Percentiles rank a stretch among this genome's conserved stretches.
Evolutionary conservation across 1,284 basidiomycete species (phyloP).

Genomic region (Microbotryum lychnidis-dioicae): DNA sequence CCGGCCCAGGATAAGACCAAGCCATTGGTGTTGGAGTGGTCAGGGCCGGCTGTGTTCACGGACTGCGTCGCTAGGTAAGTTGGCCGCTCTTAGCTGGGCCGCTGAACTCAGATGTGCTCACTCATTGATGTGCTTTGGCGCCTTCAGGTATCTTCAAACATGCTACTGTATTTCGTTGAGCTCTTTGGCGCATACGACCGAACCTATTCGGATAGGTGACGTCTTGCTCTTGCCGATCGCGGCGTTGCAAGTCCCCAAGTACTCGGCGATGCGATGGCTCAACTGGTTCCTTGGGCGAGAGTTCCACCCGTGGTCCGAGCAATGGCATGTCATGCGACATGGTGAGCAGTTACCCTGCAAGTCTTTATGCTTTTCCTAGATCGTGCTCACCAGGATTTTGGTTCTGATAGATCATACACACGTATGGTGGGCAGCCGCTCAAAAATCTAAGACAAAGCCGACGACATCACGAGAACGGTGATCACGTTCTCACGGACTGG

Average conservation of each 20-base stretch:
- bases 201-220: constrained; percentile 31
- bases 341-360: background rate
- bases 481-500: background rate
- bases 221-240: constrained; percentile 18
- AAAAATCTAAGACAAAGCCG: background rate
- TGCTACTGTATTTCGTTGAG: constrained; percentile 32
- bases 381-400: too few relatives aligned
- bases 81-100: too few relatives aligned
- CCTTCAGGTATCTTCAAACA: constrained; percentile 31
- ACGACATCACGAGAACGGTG: background rate
- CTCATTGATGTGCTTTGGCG: background rate
- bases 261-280: background rate
- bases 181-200: constrained; percentile 16
- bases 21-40: constrained; percentile 14
- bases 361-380: background rate
- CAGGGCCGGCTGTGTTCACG: constrained; percentile 24
- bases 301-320: background rate
- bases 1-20: background rate
- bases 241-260: constrained; percentile 2
- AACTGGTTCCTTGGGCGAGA: constrained; percentile 9
- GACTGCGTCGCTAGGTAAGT: constrained; percentile 35
- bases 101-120: background rate
- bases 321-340: constrained; percentile 1
- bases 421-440: background rate
- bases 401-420: too few relatives aligned